These are phyloP conservation scores for Clitoria ternatea DNA, from an alignment of 306 rosid species.

Conservation along the genomic window DNA sequence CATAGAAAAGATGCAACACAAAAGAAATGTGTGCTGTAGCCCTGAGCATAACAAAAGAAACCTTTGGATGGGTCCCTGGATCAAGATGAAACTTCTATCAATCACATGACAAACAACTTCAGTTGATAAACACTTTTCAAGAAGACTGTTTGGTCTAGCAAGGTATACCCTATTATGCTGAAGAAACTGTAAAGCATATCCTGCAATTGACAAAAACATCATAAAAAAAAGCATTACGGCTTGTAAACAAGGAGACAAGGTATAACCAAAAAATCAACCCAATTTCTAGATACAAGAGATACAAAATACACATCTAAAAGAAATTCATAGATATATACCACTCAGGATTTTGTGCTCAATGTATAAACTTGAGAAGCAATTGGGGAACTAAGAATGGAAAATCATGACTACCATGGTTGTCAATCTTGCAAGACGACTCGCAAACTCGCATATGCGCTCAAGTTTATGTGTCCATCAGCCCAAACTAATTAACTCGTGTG, in stretches of 20 bases:
- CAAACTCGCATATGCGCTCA: too few species aligned
- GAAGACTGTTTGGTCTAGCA: conserved; percentile 11
- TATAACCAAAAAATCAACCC: neutral
- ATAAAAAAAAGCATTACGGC: conserved; percentile 27
- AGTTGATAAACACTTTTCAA: conserved; percentile 16
- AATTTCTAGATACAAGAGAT: conserved; percentile 22
- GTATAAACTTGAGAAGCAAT: conserved; percentile 24
- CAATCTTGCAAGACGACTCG: conserved; percentile 28
- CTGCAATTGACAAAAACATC: conserved; percentile 47
- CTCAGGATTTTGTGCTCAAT: conserved; percentile 27
- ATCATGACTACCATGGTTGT: conserved; percentile 38
- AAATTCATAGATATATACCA: conserved; percentile 32
- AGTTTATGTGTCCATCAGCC: too few species aligned
- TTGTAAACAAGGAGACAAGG: conserved; percentile 4
- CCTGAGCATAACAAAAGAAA: conserved; percentile 85
- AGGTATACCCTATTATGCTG: conserved; percentile 83
- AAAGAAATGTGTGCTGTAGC: conserved; percentile 90
- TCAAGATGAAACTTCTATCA: conserved; percentile 22
- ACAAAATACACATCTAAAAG: conserved; percentile 26
- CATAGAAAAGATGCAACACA: conserved; percentile 97
- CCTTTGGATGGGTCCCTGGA: conserved; percentile 91
- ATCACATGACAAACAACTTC: conserved; percentile 20
- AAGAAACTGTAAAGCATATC: conserved; percentile 99
- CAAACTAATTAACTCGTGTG: too few species aligned
- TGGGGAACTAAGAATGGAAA: conserved; percentile 43